These are phyloP conservation scores for Protostelium mycophagum DNA, from an alignment of 78 protist genomes.

Conservation along the genomic window DNA sequence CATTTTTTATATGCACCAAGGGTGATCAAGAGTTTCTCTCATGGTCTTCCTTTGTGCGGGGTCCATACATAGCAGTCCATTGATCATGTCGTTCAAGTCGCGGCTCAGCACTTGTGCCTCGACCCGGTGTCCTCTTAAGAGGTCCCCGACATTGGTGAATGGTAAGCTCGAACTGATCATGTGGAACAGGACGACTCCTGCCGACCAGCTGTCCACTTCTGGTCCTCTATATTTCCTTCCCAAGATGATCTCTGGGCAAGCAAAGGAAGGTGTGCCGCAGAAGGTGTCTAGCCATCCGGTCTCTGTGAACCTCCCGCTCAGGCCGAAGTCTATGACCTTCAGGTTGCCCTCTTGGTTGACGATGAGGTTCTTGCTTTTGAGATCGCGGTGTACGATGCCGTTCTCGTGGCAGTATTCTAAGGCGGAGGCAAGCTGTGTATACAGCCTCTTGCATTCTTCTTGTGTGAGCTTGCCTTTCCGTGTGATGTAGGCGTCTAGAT, in stretches of 20 bases:
- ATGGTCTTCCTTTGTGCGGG: background rate
- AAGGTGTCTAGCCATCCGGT: conserved; percentile 13
- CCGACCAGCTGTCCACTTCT: conserved; percentile 56
- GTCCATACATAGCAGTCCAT: background rate
- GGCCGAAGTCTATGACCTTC: conserved; percentile 59
- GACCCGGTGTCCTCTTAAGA: background rate
- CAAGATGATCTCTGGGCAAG: conserved; percentile 74
- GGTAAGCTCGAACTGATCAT: conserved; percentile 32
- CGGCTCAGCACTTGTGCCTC: background rate
- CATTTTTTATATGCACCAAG: no score
- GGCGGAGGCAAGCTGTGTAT: conserved; percentile 69
- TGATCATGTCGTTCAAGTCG: background rate
- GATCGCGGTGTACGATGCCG: conserved; percentile 41
- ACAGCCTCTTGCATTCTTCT: conserved; percentile 42
- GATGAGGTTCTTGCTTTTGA: conserved; percentile 58
- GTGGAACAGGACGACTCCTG: conserved; percentile 42
- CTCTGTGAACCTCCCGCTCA: conserved; percentile 78
- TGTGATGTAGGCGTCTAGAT: background rate
- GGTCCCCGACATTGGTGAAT: conserved; percentile 23
- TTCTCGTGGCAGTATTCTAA: conserved; percentile 26
- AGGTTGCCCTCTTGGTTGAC: conserved; percentile 42
- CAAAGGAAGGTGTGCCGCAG: conserved; percentile 77
- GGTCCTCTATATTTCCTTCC: conserved; percentile 51
- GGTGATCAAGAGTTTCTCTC: no score
- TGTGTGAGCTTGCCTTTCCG: conserved; percentile 7